Conservation (phyloP, 768 basidiomycete genomes). For the Mycena capillaripes region DNA sequence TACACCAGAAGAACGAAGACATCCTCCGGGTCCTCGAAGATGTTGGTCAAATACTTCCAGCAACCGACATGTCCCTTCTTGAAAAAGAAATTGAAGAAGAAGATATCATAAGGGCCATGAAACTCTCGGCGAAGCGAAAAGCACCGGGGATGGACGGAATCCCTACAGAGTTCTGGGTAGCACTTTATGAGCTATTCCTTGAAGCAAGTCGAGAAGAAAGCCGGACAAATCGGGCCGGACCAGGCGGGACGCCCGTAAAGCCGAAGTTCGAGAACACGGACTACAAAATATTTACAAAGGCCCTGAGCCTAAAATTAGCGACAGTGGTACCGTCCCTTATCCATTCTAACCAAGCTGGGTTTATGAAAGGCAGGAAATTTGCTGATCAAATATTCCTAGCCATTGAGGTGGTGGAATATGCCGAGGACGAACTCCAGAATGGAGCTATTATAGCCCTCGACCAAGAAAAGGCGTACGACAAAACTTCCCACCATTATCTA, state of each 20-base stretch:
- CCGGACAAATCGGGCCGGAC: not conserved
- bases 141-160: conserved; percentile 27
- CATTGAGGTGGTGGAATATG: not conserved
- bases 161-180: conserved; percentile 36
- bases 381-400: not conserved
- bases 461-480: not conserved
- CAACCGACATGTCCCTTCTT: not conserved
- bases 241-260: too few species aligned
- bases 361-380: not conserved
- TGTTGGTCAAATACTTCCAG: not conserved
- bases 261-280: not conserved
- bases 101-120: not conserved
- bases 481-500: not conserved
- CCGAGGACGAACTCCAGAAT: not conserved
- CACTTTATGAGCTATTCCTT: not conserved
- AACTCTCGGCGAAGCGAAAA: not conserved
- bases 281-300: conserved; percentile 7
- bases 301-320: not conserved
- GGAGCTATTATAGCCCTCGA: not conserved
- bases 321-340: not conserved
- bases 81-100: not conserved
- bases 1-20: not conserved
- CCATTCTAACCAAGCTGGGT: not conserved
- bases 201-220: not conserved
- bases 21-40: not conserved